These are phyloP conservation scores for Boletus smithii DNA, from an alignment of 1,284 basidiomycete genomes.

Conservation along the genomic window DNA sequence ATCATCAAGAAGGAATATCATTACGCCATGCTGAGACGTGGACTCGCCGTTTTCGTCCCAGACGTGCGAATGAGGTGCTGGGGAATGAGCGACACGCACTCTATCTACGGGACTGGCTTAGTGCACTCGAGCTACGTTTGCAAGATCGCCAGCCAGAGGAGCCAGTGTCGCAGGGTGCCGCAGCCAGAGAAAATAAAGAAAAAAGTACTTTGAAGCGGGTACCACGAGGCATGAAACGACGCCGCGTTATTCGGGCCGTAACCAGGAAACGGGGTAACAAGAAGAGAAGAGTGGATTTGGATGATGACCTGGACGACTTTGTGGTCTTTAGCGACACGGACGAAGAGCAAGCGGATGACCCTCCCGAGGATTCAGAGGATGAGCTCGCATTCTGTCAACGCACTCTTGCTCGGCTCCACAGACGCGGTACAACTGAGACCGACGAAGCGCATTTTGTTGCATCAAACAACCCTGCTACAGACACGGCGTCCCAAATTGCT, in stretches of 20 bases:
- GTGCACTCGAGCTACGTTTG: conserved; percentile 61
- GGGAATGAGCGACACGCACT: conserved; percentile 75
- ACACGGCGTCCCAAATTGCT: conserved; percentile 8
- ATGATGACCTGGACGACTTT: conserved; percentile 51
- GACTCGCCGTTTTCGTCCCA: conserved; percentile 78
- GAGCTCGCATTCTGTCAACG: conserved; percentile 32
- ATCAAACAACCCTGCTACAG: conserved; percentile 12
- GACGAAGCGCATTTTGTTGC: conserved; percentile 14
- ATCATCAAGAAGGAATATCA: conserved; percentile 15
- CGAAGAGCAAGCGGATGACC: conserved; percentile 38
- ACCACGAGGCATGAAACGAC: conserved; percentile 45
- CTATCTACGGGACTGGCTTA: conserved; percentile 83
- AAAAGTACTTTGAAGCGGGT: conserved; percentile 26
- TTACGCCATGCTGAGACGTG: conserved; percentile 48
- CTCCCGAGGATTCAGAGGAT: conserved; percentile 33
- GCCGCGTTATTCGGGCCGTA: conserved; percentile 51
- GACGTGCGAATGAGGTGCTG: conserved; percentile 69
- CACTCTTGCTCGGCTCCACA: conserved; percentile 18
- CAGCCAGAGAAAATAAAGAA: conserved; percentile 16
- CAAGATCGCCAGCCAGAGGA: conserved; percentile 25
- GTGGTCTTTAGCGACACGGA: conserved; percentile 47
- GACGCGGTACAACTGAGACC: conserved; percentile 1
- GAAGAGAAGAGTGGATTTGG: conserved; percentile 47
- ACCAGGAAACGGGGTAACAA: conserved; percentile 44
- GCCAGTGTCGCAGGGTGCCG: background rate